phyloP scores from a whole-genome alignment of 495 filamentous ascomycete genomes.

The Penicillium ochrochloron region DNA sequence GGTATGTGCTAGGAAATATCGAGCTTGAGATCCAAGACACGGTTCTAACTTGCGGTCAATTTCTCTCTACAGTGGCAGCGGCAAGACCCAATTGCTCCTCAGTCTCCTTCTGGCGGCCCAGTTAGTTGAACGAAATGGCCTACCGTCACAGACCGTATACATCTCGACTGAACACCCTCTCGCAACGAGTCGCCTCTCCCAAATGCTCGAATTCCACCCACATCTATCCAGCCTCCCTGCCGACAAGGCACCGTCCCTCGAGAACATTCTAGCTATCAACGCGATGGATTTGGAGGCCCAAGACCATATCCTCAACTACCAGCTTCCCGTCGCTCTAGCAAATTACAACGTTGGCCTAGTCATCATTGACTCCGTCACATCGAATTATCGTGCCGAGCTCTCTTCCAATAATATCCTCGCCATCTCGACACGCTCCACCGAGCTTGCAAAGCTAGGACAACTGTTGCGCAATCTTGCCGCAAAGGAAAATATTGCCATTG shows the following conservation, averaged over 20 bases:
- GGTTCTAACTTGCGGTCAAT: conserved; percentile 26
- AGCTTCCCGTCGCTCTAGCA: conserved; percentile 82
- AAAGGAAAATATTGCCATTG: conserved; percentile 75
- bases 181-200: conserved; percentile 76
- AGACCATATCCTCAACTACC: conserved; percentile 91
- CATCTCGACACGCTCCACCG: conserved; percentile 57
- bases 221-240: conserved; percentile 54
- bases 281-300: conserved; percentile 94
- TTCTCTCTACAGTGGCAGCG: conserved; percentile 66
- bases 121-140: conserved; percentile 72
- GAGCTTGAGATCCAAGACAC: conserved; percentile 1
- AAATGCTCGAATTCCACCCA: conserved; percentile 74
- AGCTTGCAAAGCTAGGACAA: conserved; percentile 77
- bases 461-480: conserved; percentile 75
- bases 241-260: conserved; percentile 63
- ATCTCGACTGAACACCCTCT: conserved; percentile 93
- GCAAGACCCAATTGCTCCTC: conserved; percentile 96
- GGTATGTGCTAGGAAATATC: conserved; percentile 44
- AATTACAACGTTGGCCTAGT: conserved; percentile 78
- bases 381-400: conserved; percentile 93
- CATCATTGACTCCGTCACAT: conserved; percentile 86
- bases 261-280: conserved; percentile 72
- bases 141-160: conserved; percentile 75
- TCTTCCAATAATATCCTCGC: conserved; percentile 39
- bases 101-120: conserved; percentile 81